Base-by-base conservation (phyloP, 2,329 filamentous ascomycete genomes). In the Fusarium solani-melongenae region DNA sequence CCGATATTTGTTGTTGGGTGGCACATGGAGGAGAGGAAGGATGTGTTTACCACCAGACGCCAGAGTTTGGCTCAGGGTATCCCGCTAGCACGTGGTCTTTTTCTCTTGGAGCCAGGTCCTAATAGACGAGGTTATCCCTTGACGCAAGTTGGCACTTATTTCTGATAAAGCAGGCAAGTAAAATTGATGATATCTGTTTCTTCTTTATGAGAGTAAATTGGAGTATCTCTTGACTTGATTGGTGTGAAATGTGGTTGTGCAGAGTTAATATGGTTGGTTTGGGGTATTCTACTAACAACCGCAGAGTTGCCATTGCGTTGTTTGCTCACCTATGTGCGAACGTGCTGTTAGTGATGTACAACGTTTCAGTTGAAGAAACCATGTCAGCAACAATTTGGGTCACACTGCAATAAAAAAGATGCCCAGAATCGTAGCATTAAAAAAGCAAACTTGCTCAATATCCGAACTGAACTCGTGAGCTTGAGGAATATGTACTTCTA, bases 151-250 rank as follows among this genome's bases (percentile, higher is more conserved):
- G 71, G 67, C 63, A 62, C 62, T 66, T 70, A 70, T 75, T 64
- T 67, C 60, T 76, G 72, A 66, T 71, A 70, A 61, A 79, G 77
- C 75, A 79, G 75, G 78, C 79, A 80, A 67, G 73, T 76, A 77
- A 75, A 78, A 77, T 76, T 76, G 76, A 81, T 76, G 76, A 78
- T 78, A 79, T 81, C 77, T 80, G 69, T 69, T 71, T 76, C 64
- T 71, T 53, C 63, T 24, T 62, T 17, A 27, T 55, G 15, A n/a
- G 11, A 31, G 24, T 59, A 20, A 11, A 36, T 39, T n/a, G 46
- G 44, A 51, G 27, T 4, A 20, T 31, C 11, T 31, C n/a, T 1
- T 20, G n/a, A 22, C 6, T 15, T 56, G 20, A 60, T 67, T 61
- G 17, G 15, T 29, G 36, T 27, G 14, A 33, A 44, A 11, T 15